Evolutionary conservation across 1,284 basidiomycete genomes (phyloP).

Genomic region (Fomitopsis palustris): DNA sequence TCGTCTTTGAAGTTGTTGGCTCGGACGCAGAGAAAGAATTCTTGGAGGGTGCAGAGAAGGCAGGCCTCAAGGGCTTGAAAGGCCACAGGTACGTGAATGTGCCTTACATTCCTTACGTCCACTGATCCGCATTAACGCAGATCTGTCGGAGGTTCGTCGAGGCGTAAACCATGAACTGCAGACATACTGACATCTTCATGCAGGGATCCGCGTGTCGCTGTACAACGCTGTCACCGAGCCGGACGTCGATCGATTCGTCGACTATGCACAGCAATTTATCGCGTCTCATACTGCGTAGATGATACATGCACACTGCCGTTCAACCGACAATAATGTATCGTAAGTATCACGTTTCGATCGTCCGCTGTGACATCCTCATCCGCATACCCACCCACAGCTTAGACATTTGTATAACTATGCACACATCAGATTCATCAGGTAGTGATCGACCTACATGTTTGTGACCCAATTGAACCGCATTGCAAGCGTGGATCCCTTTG

Average conservation of each 20-base stretch:
- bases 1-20: constrained; percentile 76
- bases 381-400: neutral
- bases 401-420: neutral
- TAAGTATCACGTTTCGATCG: neutral
- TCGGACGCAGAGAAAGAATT: constrained; percentile 71
- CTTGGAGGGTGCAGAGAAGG: constrained; percentile 72
- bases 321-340: neutral
- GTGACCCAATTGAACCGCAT: too few species aligned
- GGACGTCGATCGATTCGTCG: constrained; percentile 59
- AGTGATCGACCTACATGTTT: too few species aligned
- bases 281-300: constrained; percentile 31
- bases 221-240: constrained; percentile 95
- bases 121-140: constrained; percentile 25
- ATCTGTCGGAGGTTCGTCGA: constrained; percentile 58
- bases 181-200: constrained; percentile 21
- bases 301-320: constrained; percentile 29
- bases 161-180: constrained; percentile 5
- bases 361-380: neutral
- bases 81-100: constrained; percentile 79
- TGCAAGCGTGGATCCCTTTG: too few species aligned
- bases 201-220: constrained; percentile 85
- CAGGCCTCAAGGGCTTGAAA: constrained; percentile 82
- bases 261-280: constrained; percentile 59
- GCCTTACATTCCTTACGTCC: neutral
- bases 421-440: neutral